These are phyloP conservation scores for Fraxinus nigra DNA, from an alignment of 305 asterid species.

Conservation along the genomic window DNA sequence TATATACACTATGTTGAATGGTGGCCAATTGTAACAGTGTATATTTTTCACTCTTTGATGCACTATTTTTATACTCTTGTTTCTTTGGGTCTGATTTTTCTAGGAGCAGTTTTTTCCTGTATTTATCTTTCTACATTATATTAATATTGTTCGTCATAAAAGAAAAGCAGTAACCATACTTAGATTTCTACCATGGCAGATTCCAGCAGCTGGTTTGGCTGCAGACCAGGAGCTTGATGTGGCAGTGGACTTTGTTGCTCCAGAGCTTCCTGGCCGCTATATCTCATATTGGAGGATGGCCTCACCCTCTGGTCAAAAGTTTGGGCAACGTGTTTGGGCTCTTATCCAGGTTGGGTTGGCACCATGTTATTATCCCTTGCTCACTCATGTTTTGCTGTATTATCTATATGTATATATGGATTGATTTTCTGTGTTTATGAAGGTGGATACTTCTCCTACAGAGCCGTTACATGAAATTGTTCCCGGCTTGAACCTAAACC, in stretches of 20 bases:
- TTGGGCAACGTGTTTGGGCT: constrained; percentile 98
- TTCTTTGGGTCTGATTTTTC: not conserved
- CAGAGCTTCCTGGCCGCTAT: constrained; percentile 77
- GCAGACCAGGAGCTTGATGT: constrained; percentile 67
- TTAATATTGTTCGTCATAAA: not conserved
- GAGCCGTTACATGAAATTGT: constrained; percentile 33
- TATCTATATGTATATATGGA: not conserved
- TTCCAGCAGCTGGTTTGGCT: constrained; percentile 52
- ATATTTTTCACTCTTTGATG: not conserved
- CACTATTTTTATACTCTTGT: not conserved
- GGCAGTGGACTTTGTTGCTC: constrained; percentile 80
- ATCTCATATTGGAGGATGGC: constrained; percentile 92
- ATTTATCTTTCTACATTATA: not conserved
- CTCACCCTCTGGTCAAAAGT: constrained; percentile 77
- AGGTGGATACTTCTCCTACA: constrained; percentile 58
- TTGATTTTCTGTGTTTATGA: not conserved
- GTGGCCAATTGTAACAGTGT: not conserved
- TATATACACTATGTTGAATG: not conserved
- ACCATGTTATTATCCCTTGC: not conserved
- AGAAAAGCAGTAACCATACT: not conserved
- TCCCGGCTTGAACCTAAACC: constrained; percentile 66
- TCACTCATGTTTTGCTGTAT: not conserved
- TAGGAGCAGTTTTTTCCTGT: not conserved
- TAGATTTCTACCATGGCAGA: constrained; percentile 36
- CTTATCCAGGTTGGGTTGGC: constrained; percentile 63